These are phyloP conservation scores for Pichia ethanolica DNA, from an alignment of 805 yeast species.

Conservation along the genomic window DNA sequence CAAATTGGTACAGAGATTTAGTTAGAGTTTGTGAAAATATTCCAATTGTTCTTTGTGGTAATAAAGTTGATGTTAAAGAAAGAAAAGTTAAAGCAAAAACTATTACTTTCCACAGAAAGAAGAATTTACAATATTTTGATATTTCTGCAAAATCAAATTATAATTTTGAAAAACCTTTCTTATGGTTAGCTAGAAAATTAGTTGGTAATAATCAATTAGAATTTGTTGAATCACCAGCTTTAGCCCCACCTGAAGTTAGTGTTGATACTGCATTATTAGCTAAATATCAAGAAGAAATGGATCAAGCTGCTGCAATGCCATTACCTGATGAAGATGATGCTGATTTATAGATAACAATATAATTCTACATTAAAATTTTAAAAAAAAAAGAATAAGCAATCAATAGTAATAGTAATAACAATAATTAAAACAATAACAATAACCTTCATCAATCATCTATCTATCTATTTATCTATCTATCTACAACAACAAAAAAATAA, in stretches of 20 bases:
- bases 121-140: conserved; percentile 98
- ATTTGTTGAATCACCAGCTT: conserved; percentile 98
- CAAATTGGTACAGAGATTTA: conserved; percentile 99
- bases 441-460: too few species aligned
- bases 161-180: conserved; percentile 99
- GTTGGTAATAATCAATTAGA: conserved; percentile 97
- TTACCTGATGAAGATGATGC: conserved; percentile 99
- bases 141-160: conserved; percentile 99
- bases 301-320: conserved; percentile 98
- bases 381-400: background rate
- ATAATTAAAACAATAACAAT: too few species aligned
- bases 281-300: conserved; percentile 99
- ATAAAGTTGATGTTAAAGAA: conserved; percentile 99
- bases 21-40: conserved; percentile 99
- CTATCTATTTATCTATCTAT: too few species aligned
- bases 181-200: conserved; percentile 99
- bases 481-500: too few species aligned
- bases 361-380: background rate
- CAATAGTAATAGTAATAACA: background rate
- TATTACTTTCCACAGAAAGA: conserved; percentile 99
- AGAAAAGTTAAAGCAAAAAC: conserved; percentile 99
- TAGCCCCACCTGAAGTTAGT: conserved; percentile 98
- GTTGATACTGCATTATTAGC: conserved; percentile 95
- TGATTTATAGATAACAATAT: conserved; percentile 60
- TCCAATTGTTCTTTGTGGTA: conserved; percentile 98